phyloP scores from a whole-genome alignment of 2,329 filamentous ascomycete species.

The Coniochaeta sp. region DNA sequence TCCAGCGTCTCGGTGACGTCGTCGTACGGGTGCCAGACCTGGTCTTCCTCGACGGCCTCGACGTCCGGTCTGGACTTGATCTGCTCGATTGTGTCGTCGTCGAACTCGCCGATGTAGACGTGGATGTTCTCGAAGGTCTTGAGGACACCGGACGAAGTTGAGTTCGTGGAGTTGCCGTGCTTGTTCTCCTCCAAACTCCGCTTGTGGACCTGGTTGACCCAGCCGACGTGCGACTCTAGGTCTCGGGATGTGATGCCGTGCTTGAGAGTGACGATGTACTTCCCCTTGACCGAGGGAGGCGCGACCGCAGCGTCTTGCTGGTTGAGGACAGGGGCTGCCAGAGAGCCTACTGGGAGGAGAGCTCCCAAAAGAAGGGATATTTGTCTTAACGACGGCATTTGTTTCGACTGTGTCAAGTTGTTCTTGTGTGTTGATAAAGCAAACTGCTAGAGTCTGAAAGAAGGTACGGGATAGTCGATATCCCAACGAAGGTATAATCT shows the following conservation, averaged over 20 bases:
- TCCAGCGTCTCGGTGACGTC: not conserved
- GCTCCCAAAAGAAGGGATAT: not conserved
- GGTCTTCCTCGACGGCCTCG: slow-evolving; percentile 15
- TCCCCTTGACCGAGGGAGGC: slow-evolving; percentile 11
- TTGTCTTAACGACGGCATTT: not conserved
- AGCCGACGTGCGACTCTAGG: slow-evolving; percentile 26
- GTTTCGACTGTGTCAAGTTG: not conserved
- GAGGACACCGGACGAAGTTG: slow-evolving; percentile 30
- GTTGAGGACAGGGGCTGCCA: not conserved
- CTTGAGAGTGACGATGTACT: slow-evolving; percentile 37
- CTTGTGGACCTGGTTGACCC: slow-evolving; percentile 26
- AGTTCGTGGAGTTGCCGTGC: slow-evolving; percentile 20
- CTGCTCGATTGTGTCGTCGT: slow-evolving; percentile 29
- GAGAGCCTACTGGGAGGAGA: not conserved
- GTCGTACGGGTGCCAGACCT: slow-evolving; percentile 9
- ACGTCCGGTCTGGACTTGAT: slow-evolving; percentile 18
- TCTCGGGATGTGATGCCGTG: slow-evolving; percentile 20
- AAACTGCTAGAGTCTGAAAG: not conserved
- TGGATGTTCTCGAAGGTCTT: slow-evolving; percentile 33
- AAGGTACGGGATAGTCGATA: not conserved
- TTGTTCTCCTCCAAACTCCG: slow-evolving; percentile 20
- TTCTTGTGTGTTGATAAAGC: not conserved
- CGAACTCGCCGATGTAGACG: slow-evolving; percentile 35
- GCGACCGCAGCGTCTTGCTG: not conserved
- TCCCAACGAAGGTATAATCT: not conserved